Evolutionary conservation across 2,329 filamentous ascomycete genomes (phyloP).

Genomic region (Colletotrichum sp.): DNA sequence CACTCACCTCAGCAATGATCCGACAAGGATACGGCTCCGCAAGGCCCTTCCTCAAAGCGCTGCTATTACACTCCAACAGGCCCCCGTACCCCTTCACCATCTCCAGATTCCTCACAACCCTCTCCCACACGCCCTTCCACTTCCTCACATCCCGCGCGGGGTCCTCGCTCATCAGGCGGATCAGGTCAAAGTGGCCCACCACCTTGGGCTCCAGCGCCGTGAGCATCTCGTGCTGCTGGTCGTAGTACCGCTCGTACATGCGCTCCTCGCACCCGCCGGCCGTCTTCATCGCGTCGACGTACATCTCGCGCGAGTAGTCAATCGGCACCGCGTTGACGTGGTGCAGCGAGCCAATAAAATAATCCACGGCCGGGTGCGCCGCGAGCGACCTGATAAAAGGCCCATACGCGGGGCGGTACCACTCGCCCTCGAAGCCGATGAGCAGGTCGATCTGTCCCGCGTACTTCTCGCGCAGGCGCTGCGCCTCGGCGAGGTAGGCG

Average conservation of each 20-base stretch:
- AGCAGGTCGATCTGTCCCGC: constrained; percentile 74
- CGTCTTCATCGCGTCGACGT: constrained; percentile 63
- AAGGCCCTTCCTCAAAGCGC: constrained; percentile 87
- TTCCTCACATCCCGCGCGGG: constrained; percentile 64
- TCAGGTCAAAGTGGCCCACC: constrained; percentile 93
- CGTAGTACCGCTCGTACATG: constrained; percentile 87
- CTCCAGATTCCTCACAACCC: constrained; percentile 75
- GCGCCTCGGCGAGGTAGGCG: constrained; percentile 78
- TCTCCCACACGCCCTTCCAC: constrained; percentile 73
- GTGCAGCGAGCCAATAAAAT: constrained; percentile 93
- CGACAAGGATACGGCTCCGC: constrained; percentile 86
- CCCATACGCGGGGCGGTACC: constrained; percentile 74
- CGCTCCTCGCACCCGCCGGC: constrained; percentile 65
- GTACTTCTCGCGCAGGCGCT: constrained; percentile 74
- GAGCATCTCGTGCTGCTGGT: constrained; percentile 85
- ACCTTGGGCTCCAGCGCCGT: constrained; percentile 72
- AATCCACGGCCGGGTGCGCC: constrained; percentile 72
- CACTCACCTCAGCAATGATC: constrained; percentile 74
- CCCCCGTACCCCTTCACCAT: constrained; percentile 76
- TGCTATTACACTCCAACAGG: constrained; percentile 88
- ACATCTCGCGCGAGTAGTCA: constrained; percentile 78
- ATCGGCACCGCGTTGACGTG: constrained; percentile 88
- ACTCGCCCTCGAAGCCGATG: constrained; percentile 92
- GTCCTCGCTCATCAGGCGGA: constrained; percentile 77
- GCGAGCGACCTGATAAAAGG: constrained; percentile 64